Percentiles rank a stretch among this genome's conserved stretches.
Conservation (phyloP, 1,284 basidiomycete species). For the Ustilago bromivora region DNA sequence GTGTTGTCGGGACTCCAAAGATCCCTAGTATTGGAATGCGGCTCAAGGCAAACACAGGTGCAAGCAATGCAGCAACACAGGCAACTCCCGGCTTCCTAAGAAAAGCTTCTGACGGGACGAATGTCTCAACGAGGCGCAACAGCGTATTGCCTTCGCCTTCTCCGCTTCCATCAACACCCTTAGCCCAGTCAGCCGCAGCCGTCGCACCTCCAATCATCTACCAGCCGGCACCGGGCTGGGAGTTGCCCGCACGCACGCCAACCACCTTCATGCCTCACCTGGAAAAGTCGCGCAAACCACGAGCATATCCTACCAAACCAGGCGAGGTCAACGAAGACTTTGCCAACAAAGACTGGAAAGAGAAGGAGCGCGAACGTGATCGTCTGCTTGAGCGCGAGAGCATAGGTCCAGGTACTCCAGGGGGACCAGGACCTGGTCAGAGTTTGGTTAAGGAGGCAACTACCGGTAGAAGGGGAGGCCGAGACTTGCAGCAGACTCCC, state of each 20-base stretch:
- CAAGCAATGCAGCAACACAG: constrained; percentile 22
- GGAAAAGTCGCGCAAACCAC: constrained; percentile 42
- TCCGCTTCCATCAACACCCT: constrained; percentile 42
- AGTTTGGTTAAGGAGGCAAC: constrained; percentile 53
- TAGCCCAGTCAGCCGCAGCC: constrained; percentile 12
- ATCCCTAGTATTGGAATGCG: constrained; percentile 48
- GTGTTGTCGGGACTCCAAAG: constrained; percentile 25
- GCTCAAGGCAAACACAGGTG: constrained; percentile 53
- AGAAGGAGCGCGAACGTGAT: constrained; percentile 62
- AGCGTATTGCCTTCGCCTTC: constrained; percentile 49
- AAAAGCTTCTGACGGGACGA: constrained; percentile 38
- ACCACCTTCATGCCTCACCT: constrained; percentile 55
- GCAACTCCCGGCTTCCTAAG: constrained; percentile 38
- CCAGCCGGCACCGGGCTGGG: constrained; percentile 55
- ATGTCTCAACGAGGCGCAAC: constrained; percentile 46
- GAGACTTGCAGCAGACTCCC: constrained; percentile 64
- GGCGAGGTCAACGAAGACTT: constrained; percentile 65
- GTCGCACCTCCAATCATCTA: constrained; percentile 24
- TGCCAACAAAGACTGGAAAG: constrained; percentile 64
- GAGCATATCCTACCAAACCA: constrained; percentile 61
- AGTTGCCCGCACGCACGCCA: constrained; percentile 56
- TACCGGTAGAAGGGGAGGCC: constrained; percentile 47
- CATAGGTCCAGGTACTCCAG: constrained; percentile 50
- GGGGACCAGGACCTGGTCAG: constrained; percentile 46
- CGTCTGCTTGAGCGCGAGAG: constrained; percentile 50